Conservation (phyloP, 257 asterid species). For the Paulownia fortunei region DNA sequence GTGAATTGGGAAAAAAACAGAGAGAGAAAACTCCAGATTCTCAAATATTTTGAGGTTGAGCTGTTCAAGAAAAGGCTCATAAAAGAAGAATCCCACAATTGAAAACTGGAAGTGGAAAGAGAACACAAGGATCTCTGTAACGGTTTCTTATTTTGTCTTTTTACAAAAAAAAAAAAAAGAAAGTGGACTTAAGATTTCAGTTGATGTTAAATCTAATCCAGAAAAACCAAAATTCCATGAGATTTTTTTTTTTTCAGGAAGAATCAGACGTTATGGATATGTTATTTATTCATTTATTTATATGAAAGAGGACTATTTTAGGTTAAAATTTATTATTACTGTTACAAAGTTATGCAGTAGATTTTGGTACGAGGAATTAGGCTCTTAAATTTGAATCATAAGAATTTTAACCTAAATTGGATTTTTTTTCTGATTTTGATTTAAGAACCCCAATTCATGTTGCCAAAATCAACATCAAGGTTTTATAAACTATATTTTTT, state of each 20-base stretch:
- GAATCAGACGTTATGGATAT: neutral
- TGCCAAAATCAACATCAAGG: constrained; percentile 28
- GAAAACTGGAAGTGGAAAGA: constrained; percentile 22
- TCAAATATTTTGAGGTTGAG: constrained; percentile 9
- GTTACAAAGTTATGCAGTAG: neutral
- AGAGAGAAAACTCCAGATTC: constrained; percentile 21
- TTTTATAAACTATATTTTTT: neutral
- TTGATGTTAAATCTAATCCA: neutral
- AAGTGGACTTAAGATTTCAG: constrained; percentile 16
- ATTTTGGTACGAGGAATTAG: constrained; percentile 12
- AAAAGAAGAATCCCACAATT: constrained; percentile 23
- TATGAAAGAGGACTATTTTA: neutral
- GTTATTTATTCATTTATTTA: too few species aligned
- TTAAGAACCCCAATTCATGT: constrained; percentile 29
- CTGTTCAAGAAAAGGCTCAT: constrained; percentile 18
- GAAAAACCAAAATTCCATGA: neutral
- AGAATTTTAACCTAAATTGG: neutral
- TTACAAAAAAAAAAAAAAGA: constrained; percentile 24
- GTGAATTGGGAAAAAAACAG: constrained; percentile 13
- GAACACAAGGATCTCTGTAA: constrained; percentile 36
- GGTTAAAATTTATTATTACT: neutral
- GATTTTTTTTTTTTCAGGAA: neutral
- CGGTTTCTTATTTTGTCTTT: constrained; percentile 66
- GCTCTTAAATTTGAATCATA: neutral
- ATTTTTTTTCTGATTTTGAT: neutral